Evolutionary conservation across 495 filamentous ascomycete genomes (phyloP).

Genomic region (Aspergillus egyptiacus): DNA sequence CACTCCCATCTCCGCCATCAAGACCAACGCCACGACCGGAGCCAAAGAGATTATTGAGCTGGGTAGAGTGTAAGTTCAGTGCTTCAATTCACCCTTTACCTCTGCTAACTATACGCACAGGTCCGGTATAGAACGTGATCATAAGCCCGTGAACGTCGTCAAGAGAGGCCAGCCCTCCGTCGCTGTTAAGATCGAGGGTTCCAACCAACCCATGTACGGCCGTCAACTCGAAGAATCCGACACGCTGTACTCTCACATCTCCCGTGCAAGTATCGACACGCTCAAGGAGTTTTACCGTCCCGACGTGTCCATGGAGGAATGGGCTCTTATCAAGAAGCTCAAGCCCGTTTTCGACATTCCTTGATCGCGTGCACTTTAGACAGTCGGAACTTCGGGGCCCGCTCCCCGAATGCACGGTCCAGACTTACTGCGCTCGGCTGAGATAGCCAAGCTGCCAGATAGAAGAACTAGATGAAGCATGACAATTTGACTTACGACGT

Average conservation of each 20-base stretch:
- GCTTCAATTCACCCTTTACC: background rate
- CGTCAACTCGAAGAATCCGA: conserved; percentile 95
- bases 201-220: conserved; percentile 92
- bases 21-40: conserved; percentile 68
- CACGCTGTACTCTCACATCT: conserved; percentile 78
- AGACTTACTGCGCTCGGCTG: background rate
- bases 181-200: conserved; percentile 93
- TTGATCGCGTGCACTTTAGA: conserved; percentile 41
- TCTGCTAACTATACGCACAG: conserved; percentile 36
- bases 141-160: conserved; percentile 84
- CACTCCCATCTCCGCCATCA: conserved; percentile 83
- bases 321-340: conserved; percentile 84
- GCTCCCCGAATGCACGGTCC: background rate
- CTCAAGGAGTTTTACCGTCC: conserved; percentile 93
- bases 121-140: conserved; percentile 90
- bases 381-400: too few relatives aligned
- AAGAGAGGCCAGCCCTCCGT: conserved; percentile 97
- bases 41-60: conserved; percentile 75
- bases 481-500: too few relatives aligned
- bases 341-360: conserved; percentile 91
- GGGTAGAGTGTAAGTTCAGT: conserved; percentile 84
- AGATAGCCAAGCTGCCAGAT: background rate
- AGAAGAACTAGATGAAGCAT: background rate
- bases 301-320: conserved; percentile 91
- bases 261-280: conserved; percentile 80